These are phyloP conservation scores for Sugiyamaella neomexicana DNA, from an alignment of 1,139 yeast genomes.

Conservation along the genomic window DNA sequence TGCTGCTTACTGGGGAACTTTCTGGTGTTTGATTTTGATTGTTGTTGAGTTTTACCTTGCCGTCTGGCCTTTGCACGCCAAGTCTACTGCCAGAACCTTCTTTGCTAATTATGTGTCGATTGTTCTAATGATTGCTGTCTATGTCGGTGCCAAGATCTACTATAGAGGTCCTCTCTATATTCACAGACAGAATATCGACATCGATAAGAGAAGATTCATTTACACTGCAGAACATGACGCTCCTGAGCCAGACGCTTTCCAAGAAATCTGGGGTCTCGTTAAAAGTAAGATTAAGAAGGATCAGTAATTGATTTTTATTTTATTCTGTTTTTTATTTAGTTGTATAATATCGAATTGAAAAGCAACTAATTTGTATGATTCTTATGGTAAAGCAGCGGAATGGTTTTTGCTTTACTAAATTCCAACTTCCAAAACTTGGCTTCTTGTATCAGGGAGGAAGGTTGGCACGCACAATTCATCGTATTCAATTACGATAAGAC, in stretches of 20 bases:
- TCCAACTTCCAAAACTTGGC: no score
- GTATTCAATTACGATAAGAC: no score
- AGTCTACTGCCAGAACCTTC: slow-evolving; percentile 30
- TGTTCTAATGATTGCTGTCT: slow-evolving; percentile 30
- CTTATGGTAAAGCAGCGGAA: background rate
- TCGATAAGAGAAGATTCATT: slow-evolving; percentile 24
- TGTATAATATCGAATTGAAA: slow-evolving; percentile 10
- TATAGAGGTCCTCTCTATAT: slow-evolving; percentile 31
- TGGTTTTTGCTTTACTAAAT: background rate
- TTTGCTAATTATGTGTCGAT: slow-evolving; percentile 34
- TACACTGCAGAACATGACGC: slow-evolving; percentile 22
- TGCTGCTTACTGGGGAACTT: slow-evolving; percentile 31
- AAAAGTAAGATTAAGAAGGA: slow-evolving; percentile 11
- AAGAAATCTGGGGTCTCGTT: slow-evolving; percentile 6
- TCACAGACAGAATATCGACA: slow-evolving; percentile 29
- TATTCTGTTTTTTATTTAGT: slow-evolving; percentile 5
- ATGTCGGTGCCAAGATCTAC: slow-evolving; percentile 30
- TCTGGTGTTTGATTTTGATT: slow-evolving; percentile 29
- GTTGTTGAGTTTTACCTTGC: slow-evolving; percentile 35
- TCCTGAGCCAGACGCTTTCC: slow-evolving; percentile 12
- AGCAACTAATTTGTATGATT: background rate
- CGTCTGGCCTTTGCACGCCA: slow-evolving; percentile 31
- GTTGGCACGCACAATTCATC: no score
- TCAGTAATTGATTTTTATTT: slow-evolving; percentile 3
- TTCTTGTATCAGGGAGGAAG: no score